phyloP scores from a whole-genome alignment of 805 yeast species.

The Nakazawaea ernobii region DNA sequence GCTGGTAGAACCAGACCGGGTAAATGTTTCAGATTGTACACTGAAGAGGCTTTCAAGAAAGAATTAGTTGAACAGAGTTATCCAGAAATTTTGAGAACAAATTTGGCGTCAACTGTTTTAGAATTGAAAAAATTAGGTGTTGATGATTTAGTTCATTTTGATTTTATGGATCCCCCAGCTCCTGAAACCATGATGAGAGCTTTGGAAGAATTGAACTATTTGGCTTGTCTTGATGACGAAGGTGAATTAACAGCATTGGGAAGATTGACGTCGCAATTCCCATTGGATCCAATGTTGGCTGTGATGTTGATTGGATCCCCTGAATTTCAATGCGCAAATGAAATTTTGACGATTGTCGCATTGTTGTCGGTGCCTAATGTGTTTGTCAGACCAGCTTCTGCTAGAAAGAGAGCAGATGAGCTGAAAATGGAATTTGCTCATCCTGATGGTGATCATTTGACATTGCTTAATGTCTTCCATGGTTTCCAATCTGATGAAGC shows the following conservation, averaged over 20 bases:
- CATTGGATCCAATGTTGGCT: conserved; percentile 92
- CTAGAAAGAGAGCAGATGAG: conserved; percentile 87
- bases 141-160: conserved; percentile 95
- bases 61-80: conserved; percentile 93
- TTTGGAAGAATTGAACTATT: conserved; percentile 85
- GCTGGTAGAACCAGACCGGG: conserved; percentile 99
- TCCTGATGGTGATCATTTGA: conserved; percentile 92
- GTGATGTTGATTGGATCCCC: conserved; percentile 88
- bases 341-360: conserved; percentile 82
- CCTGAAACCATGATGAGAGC: conserved; percentile 99
- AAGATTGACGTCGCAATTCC: conserved; percentile 85
- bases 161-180: conserved; percentile 99
- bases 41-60: conserved; percentile 93
- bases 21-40: conserved; percentile 91
- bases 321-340: conserved; percentile 81
- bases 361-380: conserved; percentile 89
- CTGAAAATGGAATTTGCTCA: conserved; percentile 84
- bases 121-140: conserved; percentile 92
- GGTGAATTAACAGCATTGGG: conserved; percentile 90
- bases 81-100: conserved; percentile 91
- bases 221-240: conserved; percentile 85
- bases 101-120: conserved; percentile 84
- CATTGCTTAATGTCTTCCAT: conserved; percentile 81
- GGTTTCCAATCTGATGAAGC: conserved; percentile 79
- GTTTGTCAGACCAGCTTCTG: conserved; percentile 89